Conservation (phyloP, 2,329 filamentous ascomycete species). For the Neocatenulostroma microsporum region DNA sequence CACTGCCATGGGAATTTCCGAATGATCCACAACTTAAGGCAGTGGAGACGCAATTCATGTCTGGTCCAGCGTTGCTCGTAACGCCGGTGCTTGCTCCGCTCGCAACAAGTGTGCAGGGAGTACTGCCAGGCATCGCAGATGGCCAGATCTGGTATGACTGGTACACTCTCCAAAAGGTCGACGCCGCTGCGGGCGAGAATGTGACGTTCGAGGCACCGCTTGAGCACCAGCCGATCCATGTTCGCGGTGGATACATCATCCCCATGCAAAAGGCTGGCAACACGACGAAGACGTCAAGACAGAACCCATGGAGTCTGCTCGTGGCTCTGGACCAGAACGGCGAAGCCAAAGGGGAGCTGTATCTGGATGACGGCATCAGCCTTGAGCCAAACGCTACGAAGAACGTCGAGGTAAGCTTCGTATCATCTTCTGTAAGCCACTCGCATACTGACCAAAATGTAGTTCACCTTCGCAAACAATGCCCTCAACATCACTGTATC, state of each 20-base stretch:
- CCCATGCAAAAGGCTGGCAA: conserved; percentile 19
- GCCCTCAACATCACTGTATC: conserved; percentile 15
- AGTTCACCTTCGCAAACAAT: conserved; percentile 19
- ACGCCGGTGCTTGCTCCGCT: conserved; percentile 20
- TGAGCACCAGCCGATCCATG: conserved; percentile 16
- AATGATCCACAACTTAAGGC: conserved; percentile 18
- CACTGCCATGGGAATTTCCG: conserved; percentile 23
- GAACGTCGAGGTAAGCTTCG: conserved; percentile 19
- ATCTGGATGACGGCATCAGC: conserved; percentile 22
- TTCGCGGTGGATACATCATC: conserved; percentile 20
- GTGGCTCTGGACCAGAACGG: conserved; percentile 20
- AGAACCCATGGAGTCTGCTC: conserved; percentile 18
- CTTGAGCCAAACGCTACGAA: conserved; percentile 21
- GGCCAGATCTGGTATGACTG: conserved; percentile 24
- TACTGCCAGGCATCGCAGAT: conserved; percentile 20
- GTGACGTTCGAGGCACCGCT: conserved; percentile 20
- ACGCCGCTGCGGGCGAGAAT: conserved; percentile 18
- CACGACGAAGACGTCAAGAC: conserved; percentile 16
- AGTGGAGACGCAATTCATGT: conserved; percentile 24
- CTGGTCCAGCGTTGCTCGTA: conserved; percentile 19
- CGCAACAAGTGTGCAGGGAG: conserved; percentile 18
- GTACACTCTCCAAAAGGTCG: conserved; percentile 17
- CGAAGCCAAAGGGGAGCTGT: conserved; percentile 15
- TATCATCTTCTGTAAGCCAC: neutral
- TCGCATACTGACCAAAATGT: neutral